Evolutionary conservation across 441 rosid species (phyloP).

Genomic region (Raphanus hybrid): DNA sequence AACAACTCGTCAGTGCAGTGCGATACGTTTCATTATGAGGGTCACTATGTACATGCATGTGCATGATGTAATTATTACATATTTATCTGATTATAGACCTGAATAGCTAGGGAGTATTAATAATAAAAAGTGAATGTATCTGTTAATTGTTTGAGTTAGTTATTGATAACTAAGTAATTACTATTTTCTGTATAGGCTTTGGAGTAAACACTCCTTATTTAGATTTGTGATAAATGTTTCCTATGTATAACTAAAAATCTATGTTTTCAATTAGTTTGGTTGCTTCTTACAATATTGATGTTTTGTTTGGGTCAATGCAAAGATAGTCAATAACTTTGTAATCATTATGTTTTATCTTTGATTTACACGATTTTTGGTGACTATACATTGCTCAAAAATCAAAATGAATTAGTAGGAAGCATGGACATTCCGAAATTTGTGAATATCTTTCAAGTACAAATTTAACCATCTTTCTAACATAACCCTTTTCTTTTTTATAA

Average conservation of each 20-base stretch:
- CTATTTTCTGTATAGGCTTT: neutral
- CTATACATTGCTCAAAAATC: neutral
- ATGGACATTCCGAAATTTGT: neutral
- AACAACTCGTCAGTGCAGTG: conserved; percentile 32
- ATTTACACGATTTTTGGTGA: neutral
- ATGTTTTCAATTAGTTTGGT: neutral
- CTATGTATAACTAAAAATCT: neutral
- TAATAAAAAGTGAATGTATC: neutral
- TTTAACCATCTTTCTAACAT: too few species aligned
- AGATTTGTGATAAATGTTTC: neutral
- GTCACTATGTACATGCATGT: conserved; percentile 37
- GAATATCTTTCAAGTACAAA: neutral
- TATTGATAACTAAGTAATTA: neutral
- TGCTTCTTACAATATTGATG: neutral
- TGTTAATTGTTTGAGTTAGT: neutral
- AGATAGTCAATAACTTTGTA: neutral
- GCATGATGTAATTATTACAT: conserved; percentile 41
- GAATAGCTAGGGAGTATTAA: neutral
- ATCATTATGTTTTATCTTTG: neutral
- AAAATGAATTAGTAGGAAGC: neutral
- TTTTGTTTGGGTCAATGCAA: neutral
- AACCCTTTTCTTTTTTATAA: too few species aligned
- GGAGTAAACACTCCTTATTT: neutral
- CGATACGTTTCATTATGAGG: conserved; percentile 31
- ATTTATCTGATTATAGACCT: neutral